phyloP scores from a whole-genome alignment of 108 stramenopile genomes.

The Schizochytrium sp. region DNA sequence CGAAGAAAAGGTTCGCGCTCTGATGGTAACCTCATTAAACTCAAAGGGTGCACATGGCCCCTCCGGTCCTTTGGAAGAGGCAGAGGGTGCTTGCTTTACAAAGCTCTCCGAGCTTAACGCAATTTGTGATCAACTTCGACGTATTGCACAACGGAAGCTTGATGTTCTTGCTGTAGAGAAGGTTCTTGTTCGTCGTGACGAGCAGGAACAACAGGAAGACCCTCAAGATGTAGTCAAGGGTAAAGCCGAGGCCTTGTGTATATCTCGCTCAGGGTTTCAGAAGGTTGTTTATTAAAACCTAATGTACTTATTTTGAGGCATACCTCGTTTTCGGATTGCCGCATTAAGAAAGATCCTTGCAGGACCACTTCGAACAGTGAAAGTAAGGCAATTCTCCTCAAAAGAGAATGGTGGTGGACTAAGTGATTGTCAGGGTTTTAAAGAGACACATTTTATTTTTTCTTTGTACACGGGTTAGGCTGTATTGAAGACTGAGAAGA shows the following conservation, averaged over 20 bases:
- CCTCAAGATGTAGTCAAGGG: slow-evolving; percentile 25
- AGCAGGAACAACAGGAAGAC: slow-evolving; percentile 14
- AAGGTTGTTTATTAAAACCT: not conserved
- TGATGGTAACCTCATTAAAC: not conserved
- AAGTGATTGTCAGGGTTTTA: too few species aligned
- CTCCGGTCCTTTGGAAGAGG: not conserved
- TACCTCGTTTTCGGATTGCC: not conserved
- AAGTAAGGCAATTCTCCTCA: too few species aligned
- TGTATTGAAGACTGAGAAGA: too few species aligned
- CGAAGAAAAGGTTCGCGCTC: not conserved
- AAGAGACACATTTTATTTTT: too few species aligned
- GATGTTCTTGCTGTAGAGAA: slow-evolving; percentile 10
- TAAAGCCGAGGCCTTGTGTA: not conserved
- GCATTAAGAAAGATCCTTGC: not conserved
- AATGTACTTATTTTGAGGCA: not conserved
- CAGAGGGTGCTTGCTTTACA: not conserved
- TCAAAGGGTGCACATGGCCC: not conserved
- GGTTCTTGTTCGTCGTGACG: slow-evolving; percentile 11
- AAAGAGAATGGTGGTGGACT: too few species aligned
- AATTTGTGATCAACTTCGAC: not conserved
- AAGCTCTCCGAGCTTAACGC: slow-evolving; percentile 4
- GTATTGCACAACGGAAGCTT: slow-evolving; percentile 5
- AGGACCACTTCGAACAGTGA: too few species aligned
- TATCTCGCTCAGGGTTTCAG: slow-evolving; percentile 9
- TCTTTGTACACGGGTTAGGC: too few species aligned